phyloP scores from a whole-genome alignment of 1,284 basidiomycete species.

The Pseudozyma sp. region DNA sequence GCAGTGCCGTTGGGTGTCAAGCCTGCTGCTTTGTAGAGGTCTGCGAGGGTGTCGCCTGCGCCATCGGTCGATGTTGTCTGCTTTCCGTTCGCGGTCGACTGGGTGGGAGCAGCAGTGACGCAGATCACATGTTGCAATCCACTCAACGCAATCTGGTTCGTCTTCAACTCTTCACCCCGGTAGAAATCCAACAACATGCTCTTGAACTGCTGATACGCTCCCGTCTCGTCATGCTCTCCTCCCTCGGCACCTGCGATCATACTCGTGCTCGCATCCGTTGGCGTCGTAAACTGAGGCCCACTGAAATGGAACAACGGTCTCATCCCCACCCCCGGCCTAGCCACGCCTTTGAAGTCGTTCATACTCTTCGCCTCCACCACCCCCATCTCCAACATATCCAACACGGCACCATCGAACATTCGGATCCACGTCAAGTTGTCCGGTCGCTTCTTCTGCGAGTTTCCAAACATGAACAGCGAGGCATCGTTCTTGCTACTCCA shows the following conservation, averaged over 20 bases:
- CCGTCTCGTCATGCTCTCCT: constrained; percentile 48
- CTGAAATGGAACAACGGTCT: constrained; percentile 95
- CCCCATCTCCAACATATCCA: constrained; percentile 96
- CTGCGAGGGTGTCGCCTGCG: constrained; percentile 38
- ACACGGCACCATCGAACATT: constrained; percentile 85
- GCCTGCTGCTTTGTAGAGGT: constrained; percentile 59
- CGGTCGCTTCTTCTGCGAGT: constrained; percentile 94
- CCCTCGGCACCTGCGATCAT: constrained; percentile 38
- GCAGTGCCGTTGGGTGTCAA: constrained; percentile 68
- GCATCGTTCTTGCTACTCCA: constrained; percentile 96
- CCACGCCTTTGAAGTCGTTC: constrained; percentile 86
- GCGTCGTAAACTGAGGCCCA: constrained; percentile 70
- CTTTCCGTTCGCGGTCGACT: constrained; percentile 16
- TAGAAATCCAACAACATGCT: constrained; percentile 87
- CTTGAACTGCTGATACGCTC: constrained; percentile 75
- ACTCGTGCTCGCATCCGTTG: constrained; percentile 66
- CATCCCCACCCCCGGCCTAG: constrained; percentile 89
- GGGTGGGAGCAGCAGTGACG: constrained; percentile 56
- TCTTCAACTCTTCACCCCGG: constrained; percentile 81
- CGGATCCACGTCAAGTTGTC: constrained; percentile 87
- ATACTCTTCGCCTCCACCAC: constrained; percentile 84
- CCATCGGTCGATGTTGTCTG: neutral
- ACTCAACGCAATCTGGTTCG: constrained; percentile 82
- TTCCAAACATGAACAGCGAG: constrained; percentile 87
- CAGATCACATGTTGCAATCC: constrained; percentile 86